Evolutionary conservation across 2,329 filamentous ascomycete species (phyloP), one percentile per base, ranked within the genome.

Genomic region (Diaporthe sp.): DNA sequence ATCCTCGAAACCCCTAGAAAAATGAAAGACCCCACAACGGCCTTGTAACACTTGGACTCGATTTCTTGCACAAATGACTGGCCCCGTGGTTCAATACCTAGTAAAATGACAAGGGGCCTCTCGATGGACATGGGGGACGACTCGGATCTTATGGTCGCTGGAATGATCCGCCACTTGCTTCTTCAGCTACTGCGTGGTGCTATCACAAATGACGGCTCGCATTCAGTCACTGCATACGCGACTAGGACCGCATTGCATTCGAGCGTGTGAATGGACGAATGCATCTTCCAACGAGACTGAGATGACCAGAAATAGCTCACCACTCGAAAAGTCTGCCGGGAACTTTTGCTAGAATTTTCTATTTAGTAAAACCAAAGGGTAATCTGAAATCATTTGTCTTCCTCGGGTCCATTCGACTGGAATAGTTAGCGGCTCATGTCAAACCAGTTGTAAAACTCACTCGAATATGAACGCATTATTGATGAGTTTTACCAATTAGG

Each of bases 201-300:
- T 70, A 42, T 70, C 65, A 70, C 65, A 70, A 55, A 55, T 55
- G 65, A 70, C 19, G 49, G 25, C 65, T 53, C 49, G 49, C 65
- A 70, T 37, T 39, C 13, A 25, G 28, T 55, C 34, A 70, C 65
- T 70, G 65, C 65, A 55, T 70, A 13, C n/a, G 49, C 39, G 65
- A 51, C 19, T 12, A 34, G 13, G 31, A 53, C 34, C n/a, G 65
- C 49, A 55, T 34, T 53, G 49, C 65, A 34, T 53, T 39, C 46
- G 8, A 37, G 6, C 22, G 31, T 39, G 22, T 25, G 12, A 49
- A 19, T 68, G 62, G 31, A 12, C 31, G 28, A 4, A 12, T 68
- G 17, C 44, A 25, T 28, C 15, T 13, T 42, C 25, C 25, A 65
- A 65, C 61, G 31, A 15, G 22, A 46, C 25, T 9, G 42, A 31